Conservation (phyloP, 2,329 filamentous ascomycete genomes). For the Polychaeton citri region DNA sequence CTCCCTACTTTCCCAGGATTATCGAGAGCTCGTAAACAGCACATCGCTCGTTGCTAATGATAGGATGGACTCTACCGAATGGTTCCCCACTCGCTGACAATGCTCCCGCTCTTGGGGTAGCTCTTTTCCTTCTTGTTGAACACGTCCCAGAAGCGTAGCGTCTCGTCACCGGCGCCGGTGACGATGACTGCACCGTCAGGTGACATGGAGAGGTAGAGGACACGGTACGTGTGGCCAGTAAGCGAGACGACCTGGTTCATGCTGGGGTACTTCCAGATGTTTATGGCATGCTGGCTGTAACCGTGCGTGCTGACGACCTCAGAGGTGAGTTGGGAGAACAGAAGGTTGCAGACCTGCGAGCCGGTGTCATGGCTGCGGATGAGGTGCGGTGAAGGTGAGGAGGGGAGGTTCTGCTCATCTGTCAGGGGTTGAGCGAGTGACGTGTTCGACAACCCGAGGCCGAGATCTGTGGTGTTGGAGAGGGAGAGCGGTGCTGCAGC, state of each 20-base stretch:
- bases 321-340: conserved; percentile 95
- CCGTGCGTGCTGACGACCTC: conserved; percentile 96
- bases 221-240: conserved; percentile 92
- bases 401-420: conserved; percentile 10
- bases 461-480: conserved; percentile 6
- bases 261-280: conserved; percentile 97
- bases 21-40: too few relatives aligned
- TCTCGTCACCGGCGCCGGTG: conserved; percentile 93
- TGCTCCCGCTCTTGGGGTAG: conserved; percentile 42
- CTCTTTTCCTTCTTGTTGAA: conserved; percentile 68
- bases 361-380: conserved; percentile 85
- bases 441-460: conserved; percentile 12
- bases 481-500: conserved; percentile 9
- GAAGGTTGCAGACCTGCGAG: conserved; percentile 95
- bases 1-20: too few relatives aligned
- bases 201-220: conserved; percentile 93
- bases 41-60: too few relatives aligned
- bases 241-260: conserved; percentile 95
- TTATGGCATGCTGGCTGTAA: conserved; percentile 96
- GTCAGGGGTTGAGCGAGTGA: conserved; percentile 19
- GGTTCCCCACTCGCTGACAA: conserved; percentile 57
- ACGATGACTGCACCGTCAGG: conserved; percentile 89
- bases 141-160: conserved; percentile 88
- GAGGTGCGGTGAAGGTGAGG: conserved; percentile 31
- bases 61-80: too few relatives aligned